Evolutionary conservation across 768 basidiomycete genomes (phyloP).

Genomic region (Tylopilus subfusipes): DNA sequence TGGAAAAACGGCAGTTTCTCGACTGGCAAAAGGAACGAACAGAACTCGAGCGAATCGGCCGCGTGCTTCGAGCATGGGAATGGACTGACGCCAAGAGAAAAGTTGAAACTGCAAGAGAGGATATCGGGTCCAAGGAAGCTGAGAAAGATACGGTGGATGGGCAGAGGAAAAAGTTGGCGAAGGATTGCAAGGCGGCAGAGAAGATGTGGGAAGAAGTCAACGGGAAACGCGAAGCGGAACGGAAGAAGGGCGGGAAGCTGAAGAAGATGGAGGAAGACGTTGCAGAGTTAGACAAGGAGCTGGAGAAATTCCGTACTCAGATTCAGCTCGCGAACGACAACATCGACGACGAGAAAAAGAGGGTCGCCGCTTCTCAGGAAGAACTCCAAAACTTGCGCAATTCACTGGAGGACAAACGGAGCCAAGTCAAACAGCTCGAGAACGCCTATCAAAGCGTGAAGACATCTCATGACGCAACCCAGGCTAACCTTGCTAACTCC

Average conservation of each 20-base stretch:
- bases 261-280: slow-evolving; percentile 82
- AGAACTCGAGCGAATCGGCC: slow-evolving; percentile 82
- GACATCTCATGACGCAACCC: slow-evolving; percentile 58
- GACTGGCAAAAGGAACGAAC: slow-evolving; percentile 85
- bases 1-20: slow-evolving; percentile 84
- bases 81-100: slow-evolving; percentile 66
- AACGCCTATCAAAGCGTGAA: slow-evolving; percentile 61
- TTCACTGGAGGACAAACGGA: slow-evolving; percentile 55
- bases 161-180: slow-evolving; percentile 45
- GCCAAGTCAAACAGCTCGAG: slow-evolving; percentile 53
- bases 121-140: slow-evolving; percentile 47
- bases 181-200: slow-evolving; percentile 63
- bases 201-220: slow-evolving; percentile 62
- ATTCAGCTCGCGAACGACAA: slow-evolving; percentile 74
- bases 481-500: slow-evolving; percentile 60
- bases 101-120: slow-evolving; percentile 51
- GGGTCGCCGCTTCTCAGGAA: slow-evolving; percentile 46
- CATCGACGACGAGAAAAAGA: slow-evolving; percentile 74
- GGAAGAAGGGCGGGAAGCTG: slow-evolving; percentile 90
- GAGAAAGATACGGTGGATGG: slow-evolving; percentile 47
- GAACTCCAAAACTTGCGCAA: slow-evolving; percentile 61
- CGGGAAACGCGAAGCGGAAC: slow-evolving; percentile 78
- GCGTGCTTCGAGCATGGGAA: slow-evolving; percentile 83
- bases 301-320: slow-evolving; percentile 82
- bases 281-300: slow-evolving; percentile 68